Conservation (phyloP, 352 stramenopile genomes). For the Globisporangium yorkense region DNA sequence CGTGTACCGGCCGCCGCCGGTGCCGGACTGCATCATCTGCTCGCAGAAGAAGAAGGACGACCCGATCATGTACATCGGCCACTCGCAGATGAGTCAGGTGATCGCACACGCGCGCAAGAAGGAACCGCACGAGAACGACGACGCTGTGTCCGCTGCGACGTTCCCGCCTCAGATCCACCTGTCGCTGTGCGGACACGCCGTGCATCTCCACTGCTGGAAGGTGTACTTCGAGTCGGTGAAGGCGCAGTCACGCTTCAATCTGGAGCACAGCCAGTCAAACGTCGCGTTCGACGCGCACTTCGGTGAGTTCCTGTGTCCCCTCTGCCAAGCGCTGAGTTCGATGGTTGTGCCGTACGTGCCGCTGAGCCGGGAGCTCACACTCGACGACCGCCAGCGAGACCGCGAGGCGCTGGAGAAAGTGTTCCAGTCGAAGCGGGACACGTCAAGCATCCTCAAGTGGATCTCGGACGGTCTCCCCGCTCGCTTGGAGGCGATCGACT, state of each 20-base stretch:
- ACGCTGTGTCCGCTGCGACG: slow-evolving; percentile 1
- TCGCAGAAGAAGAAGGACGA: slow-evolving; percentile 80
- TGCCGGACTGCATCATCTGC: slow-evolving; percentile 82
- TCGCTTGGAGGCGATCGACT: slow-evolving; percentile 31
- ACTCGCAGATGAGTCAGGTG: slow-evolving; percentile 67
- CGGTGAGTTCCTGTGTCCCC: slow-evolving; percentile 87
- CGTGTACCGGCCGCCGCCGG: slow-evolving; percentile 56
- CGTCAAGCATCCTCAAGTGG: slow-evolving; percentile 55
- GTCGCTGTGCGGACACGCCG: slow-evolving; percentile 86
- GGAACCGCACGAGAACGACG: slow-evolving; percentile 26
- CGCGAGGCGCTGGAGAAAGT: slow-evolving; percentile 66
- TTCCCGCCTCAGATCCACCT: slow-evolving; percentile 70
- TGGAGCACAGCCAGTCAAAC: slow-evolving; percentile 70
- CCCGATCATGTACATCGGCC: slow-evolving; percentile 83
- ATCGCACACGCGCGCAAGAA: slow-evolving; percentile 44
- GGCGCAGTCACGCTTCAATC: slow-evolving; percentile 59
- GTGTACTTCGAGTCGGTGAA: slow-evolving; percentile 87
- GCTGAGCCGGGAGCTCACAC: slow-evolving; percentile 45
- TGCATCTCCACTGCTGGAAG: slow-evolving; percentile 86
- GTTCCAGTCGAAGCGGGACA: slow-evolving; percentile 73
- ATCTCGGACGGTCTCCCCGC: slow-evolving; percentile 40
- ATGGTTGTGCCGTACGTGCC: slow-evolving; percentile 82
- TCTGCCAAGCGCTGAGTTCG: slow-evolving; percentile 90
- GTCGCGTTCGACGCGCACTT: slow-evolving; percentile 83
- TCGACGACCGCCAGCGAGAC: slow-evolving; percentile 45